Percentiles rank a stretch among this genome's conserved stretches.
phyloP scores from a whole-genome alignment of 371 early-diverging fungal genomes.

The Mucor indicus region DNA sequence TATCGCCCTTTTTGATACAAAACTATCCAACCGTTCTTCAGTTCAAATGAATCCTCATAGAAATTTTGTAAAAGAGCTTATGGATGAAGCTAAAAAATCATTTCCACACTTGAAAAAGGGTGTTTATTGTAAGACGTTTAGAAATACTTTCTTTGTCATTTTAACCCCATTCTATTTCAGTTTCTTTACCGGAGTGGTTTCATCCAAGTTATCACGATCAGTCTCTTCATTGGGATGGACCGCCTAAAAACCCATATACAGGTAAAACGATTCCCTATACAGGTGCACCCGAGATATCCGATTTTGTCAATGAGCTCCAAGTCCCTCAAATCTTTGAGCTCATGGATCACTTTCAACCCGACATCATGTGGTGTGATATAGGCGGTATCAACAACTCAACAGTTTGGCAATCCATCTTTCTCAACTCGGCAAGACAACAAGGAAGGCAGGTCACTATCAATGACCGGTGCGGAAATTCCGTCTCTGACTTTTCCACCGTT shows the following conservation, averaged over 20 bases:
- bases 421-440: slow-evolving; percentile 15
- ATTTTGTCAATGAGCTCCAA: slow-evolving; percentile 36
- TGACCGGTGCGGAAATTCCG: slow-evolving; percentile 17
- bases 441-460: slow-evolving; percentile 18
- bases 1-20: slow-evolving; percentile 30
- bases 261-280: slow-evolving; percentile 15
- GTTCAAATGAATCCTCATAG: slow-evolving; percentile 15
- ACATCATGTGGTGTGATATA: slow-evolving; percentile 40
- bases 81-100: slow-evolving; percentile 12
- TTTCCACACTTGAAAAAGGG: slow-evolving; percentile 30
- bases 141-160: background rate
- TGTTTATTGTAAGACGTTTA: slow-evolving; percentile 31
- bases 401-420: slow-evolving; percentile 25
- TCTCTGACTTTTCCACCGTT: slow-evolving; percentile 15
- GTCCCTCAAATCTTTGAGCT: slow-evolving; percentile 34
- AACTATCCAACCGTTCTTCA: slow-evolving; percentile 22
- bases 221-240: slow-evolving; percentile 21
- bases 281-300: slow-evolving; percentile 7
- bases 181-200: slow-evolving; percentile 42
- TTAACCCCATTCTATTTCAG: slow-evolving; percentile 6
- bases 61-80: slow-evolving; percentile 27
- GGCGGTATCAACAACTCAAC: slow-evolving; percentile 39
- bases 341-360: slow-evolving; percentile 20
- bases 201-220: slow-evolving; percentile 25
- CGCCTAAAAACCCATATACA: slow-evolving; percentile 30